Percentiles rank a stretch among this genome's conserved stretches.
These are phyloP conservation scores for Sextonia rubra DNA, from an alignment of 164 flowering plant species.

Conservation along the genomic window DNA sequence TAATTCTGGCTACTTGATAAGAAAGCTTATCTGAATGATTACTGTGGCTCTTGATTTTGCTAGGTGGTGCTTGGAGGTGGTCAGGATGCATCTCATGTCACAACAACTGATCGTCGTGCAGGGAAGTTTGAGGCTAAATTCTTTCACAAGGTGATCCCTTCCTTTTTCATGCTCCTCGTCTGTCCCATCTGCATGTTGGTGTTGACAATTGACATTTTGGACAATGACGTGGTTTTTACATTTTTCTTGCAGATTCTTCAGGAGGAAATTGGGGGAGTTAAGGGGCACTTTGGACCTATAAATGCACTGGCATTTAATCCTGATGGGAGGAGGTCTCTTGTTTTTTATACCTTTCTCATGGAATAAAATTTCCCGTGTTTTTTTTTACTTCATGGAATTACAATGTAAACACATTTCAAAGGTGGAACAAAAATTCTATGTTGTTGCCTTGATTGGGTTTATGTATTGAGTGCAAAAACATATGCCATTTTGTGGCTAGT, in stretches of 20 bases:
- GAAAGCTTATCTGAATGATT: neutral
- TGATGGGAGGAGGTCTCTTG: constrained; percentile 75
- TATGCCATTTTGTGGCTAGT: too few species aligned
- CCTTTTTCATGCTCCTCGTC: neutral
- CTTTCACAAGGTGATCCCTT: constrained; percentile 63
- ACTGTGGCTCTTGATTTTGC: neutral
- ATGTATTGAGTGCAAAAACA: too few species aligned
- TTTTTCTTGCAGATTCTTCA: constrained; percentile 48
- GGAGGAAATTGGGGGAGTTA: constrained; percentile 95
- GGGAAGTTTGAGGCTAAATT: constrained; percentile 97
- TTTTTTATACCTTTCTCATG: neutral
- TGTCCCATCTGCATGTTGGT: neutral
- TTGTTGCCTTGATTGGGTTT: too few species aligned
- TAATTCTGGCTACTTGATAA: neutral
- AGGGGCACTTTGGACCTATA: constrained; percentile 96
- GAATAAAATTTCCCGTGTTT: too few species aligned
- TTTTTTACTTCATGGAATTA: too few species aligned
- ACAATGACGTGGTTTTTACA: constrained; percentile 2
- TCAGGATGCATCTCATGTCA: constrained; percentile 87
- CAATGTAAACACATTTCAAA: too few species aligned
- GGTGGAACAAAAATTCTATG: too few species aligned
- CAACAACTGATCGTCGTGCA: constrained; percentile 95
- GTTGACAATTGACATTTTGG: neutral
- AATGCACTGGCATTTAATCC: constrained; percentile 94
- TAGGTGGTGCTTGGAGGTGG: constrained; percentile 99